Percentiles rank a stretch among this genome's conserved stretches.
Conservation (phyloP, 2,329 filamentous ascomycete genomes). For the Pyrenochaeta sp. region DNA sequence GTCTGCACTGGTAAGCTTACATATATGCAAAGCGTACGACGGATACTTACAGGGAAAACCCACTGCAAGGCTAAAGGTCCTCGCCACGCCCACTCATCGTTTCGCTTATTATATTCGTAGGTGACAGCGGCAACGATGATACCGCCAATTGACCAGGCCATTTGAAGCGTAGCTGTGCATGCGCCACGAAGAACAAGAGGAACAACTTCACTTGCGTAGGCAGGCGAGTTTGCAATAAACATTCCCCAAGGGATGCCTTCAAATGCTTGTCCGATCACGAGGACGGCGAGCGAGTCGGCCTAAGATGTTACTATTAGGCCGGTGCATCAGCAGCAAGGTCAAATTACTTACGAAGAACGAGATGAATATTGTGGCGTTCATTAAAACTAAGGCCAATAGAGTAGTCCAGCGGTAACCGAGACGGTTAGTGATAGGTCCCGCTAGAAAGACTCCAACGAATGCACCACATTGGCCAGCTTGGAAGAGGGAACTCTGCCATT, state of each 20-base stretch:
- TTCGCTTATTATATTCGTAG: slow-evolving; percentile 59
- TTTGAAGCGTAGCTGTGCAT: slow-evolving; percentile 68
- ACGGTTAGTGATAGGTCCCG: slow-evolving; percentile 65
- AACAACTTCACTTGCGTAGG: slow-evolving; percentile 69
- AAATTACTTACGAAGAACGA: slow-evolving; percentile 59
- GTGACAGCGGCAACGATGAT: slow-evolving; percentile 68
- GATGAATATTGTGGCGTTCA: slow-evolving; percentile 68
- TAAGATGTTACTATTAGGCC: no score
- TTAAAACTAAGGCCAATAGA: slow-evolving; percentile 60
- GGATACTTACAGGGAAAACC: slow-evolving; percentile 45
- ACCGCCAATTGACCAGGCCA: slow-evolving; percentile 69
- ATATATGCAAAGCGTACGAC: no score
- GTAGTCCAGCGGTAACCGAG: slow-evolving; percentile 68
- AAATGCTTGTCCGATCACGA: slow-evolving; percentile 64
- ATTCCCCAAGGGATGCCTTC: slow-evolving; percentile 71
- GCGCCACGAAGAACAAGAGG: slow-evolving; percentile 65
- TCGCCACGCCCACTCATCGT: slow-evolving; percentile 34
- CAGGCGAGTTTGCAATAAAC: slow-evolving; percentile 70
- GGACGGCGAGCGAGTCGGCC: slow-evolving; percentile 53
- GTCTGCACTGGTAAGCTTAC: no score
- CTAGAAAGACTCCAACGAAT: slow-evolving; percentile 67
- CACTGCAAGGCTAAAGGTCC: slow-evolving; percentile 49
- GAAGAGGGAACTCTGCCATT: slow-evolving; percentile 68
- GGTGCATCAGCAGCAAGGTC: no score
- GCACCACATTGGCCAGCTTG: slow-evolving; percentile 65